Base-by-base conservation (phyloP, 2,329 filamentous ascomycete species). In the Xylariaceae sp. region DNA sequence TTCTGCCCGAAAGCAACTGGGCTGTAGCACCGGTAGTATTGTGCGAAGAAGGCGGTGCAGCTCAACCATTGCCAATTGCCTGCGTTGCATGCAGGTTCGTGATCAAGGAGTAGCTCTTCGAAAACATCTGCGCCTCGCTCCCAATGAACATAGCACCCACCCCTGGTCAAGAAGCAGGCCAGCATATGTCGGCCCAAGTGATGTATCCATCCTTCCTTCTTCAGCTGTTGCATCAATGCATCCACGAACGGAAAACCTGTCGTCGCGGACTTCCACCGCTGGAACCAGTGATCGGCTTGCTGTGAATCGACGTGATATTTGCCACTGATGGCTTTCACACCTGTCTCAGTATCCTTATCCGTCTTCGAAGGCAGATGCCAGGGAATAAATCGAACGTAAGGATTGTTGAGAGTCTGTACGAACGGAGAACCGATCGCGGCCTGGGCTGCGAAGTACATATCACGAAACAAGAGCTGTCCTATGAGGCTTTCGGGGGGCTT, bases 191-290 rank as follows among this genome's bases (percentile, higher is more conserved):
- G 75, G 2, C 85, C 86, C 0, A 89, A 71, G 57, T 90, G 86
- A 57, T 90, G 85, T 8, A 89, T 87, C 85, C 85, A 90, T 19
- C 86, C 86, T 57, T 89, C 85, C 2, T 69, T 59, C 12, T 73
- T 69, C 12, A 90, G 69, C 60, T 89, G 85, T 1, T 85, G 77
- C 86, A 90, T 89, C 31, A 89, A 69, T 0, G 84, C 85, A 55
- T 90, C 86, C 51, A 90, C 88, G 78, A 83, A 89, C 0, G 86
- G 86, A 47, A 89, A 89, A 0, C 86, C 86, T 0, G 86, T 90
- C 18, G 71, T 65, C 2, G 85, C 86, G 26, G 71, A 59, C 54
- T 78, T 78, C 85, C 85, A 90, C 38, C 85, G 74, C 47, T 69
- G 68, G 58, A 89, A 85, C 73, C 79, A 84, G 8, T 62, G 57